Percentiles rank a stretch among this genome's conserved stretches.
phyloP scores from a whole-genome alignment of 2,329 filamentous ascomycete genomes.

The Pleurostoma richardsiae region DNA sequence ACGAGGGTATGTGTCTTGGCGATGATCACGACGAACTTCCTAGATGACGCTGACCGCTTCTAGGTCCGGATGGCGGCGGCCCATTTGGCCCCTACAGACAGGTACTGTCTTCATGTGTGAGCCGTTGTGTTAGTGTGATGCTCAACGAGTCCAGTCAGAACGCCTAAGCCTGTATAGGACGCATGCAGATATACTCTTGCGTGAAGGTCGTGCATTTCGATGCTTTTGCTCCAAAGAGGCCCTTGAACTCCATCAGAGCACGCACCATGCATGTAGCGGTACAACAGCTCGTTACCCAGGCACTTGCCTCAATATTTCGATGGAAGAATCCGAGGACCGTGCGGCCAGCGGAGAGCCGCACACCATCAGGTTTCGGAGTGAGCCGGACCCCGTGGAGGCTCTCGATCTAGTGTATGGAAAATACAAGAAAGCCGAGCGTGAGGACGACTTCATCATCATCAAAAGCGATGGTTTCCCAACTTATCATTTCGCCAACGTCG shows the following conservation, averaged over 20 bases:
- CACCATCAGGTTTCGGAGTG: conserved; percentile 70
- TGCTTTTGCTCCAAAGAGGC: conserved; percentile 79
- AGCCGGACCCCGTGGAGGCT: conserved; percentile 58
- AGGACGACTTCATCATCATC: conserved; percentile 83
- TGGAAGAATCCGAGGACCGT: conserved; percentile 64
- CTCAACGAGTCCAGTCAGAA: conserved; percentile 57
- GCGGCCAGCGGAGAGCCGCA: conserved; percentile 65
- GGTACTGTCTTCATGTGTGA: conserved; percentile 33
- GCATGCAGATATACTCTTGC: conserved; percentile 65
- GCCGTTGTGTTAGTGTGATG: no score
- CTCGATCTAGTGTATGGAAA: conserved; percentile 75
- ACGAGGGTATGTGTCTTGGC: conserved; percentile 46
- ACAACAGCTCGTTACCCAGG: conserved; percentile 47
- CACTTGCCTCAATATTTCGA: conserved; percentile 64
- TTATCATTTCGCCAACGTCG: conserved; percentile 95
- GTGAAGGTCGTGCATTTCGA: conserved; percentile 73
- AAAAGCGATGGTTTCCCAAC: conserved; percentile 92
- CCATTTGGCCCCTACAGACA: conserved; percentile 82
- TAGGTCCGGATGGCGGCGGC: conserved; percentile 75
- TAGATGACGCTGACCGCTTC: no score
- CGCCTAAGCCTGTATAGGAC: conserved; percentile 67
- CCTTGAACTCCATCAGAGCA: conserved; percentile 44
- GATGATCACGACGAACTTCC: no score
- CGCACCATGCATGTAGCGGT: conserved; percentile 18
- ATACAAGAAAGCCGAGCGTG: conserved; percentile 47